Base-by-base conservation (phyloP, 306 rosid species). In the Carpinus viminea region DNA sequence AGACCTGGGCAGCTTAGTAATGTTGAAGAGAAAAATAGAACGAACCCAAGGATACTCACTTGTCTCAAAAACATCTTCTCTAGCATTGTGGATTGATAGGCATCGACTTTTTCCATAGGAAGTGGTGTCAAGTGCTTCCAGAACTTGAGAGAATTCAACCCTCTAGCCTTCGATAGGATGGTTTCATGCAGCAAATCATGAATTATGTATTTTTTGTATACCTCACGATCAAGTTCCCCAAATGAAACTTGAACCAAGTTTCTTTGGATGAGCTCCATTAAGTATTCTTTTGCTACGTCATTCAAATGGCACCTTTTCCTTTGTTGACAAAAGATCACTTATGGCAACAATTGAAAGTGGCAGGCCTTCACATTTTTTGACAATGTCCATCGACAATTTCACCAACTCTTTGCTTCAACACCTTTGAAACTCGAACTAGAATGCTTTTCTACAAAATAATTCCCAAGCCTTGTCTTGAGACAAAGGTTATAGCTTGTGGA, bases 261-360 rank as follows among this genome's bases (percentile, higher is more conserved):
- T n/a, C n/a, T n/a, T n/a, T n/a, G n/a, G n/a, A n/a, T n/a, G n/a
- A n/a, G n/a, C n/a, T n/a, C n/a, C n/a, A 0, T 24, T 11, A 79
- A 79, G 74, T 64, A 73, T 7, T 73, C 68, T 7, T 26, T 48
- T 1, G 57, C 69, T 2, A 20, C 20, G n/a, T n/a, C n/a, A 78
- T 78, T 71, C 77, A 31, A 9, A 47, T 3, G 26, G 18, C 61
- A 13, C 31, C 12, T 60, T 72, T 8, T 36, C 4, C 16, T 71
- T 60, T 18, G 82, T 60, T 48, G 77, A 72, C 28, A 78, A 10
- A n/a, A 78, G 72, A n/a, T 72, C 54, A 7, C 71, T 65, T 3
- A 60, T 60, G n/a, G 76, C 62, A 24, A 59, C 82, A 71, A 78
- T 50, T 43, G 81, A 70, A 4, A 78, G 48, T 17, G 81, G 70